Evolutionary conservation across 345 rosid genomes (phyloP), one percentile per base, ranked within the genome.

Genomic region (Dovyalis caffra): DNA sequence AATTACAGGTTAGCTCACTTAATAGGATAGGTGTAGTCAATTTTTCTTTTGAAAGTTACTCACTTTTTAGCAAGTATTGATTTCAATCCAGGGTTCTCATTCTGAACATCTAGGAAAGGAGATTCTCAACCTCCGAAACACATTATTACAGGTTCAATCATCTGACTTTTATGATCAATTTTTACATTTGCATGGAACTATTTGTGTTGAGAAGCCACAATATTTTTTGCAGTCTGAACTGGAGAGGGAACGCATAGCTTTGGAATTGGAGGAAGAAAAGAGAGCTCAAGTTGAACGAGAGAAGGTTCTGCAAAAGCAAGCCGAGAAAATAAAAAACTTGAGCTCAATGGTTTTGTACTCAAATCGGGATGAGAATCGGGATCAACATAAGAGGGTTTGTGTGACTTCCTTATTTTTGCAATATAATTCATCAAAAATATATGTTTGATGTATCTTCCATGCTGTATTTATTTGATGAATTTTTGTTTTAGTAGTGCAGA

Each of bases 251-350:
- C 86, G 97, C 20, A 92, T 95, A 63, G 82, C 92, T 80, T 81
- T 92, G 78, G 99, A 92, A 81, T 85, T 95, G 81, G 97, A 94
- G 86, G 99, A 92, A 86, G 98, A 94, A 86, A 94, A 91, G 86
- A 92, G 86, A 86, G 91, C 92, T 64, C 97, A 95, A 81, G 99
- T 88, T 60, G 97, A 91, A 77, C 88, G 94, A 34, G 97, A 95
- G 82, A 95, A 83, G 85, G 92, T 90, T 70, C 67, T 95, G 88
- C 90, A 90, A 81, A 92, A 92, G 91, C 99, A 95, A 83, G 99
- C 94, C 23, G 87, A 88, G 77, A 95, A 90, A 81, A 95, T 95
- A 64, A 73, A 92, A 85, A 95, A 90, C 85, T 76, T 95, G 84
- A 91, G 97, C 84, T 85, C 99, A 45, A 92, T 92, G 88, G 97